A percentile compares a stretch with the other conserved stretches of the same genome.
These are phyloP conservation scores for Phytopythium mirpurense DNA, from an alignment of 352 stramenopile species.

Conservation along the genomic window DNA sequence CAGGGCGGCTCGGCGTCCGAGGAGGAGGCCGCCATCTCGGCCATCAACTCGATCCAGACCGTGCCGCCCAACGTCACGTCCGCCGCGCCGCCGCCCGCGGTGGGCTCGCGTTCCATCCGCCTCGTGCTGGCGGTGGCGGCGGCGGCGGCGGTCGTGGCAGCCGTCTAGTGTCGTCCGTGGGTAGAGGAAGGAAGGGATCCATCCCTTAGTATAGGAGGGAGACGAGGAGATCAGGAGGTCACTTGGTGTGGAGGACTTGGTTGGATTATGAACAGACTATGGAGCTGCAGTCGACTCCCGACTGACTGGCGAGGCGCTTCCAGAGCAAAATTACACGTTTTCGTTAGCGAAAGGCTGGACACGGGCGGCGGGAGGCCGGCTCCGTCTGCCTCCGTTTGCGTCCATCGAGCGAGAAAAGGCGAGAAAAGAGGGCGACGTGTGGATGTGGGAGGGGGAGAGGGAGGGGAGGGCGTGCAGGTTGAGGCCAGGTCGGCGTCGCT, in stretches of 20 bases:
- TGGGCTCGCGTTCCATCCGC: background rate
- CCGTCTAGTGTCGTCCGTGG: no score
- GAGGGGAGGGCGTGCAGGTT: no score
- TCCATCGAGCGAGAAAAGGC: background rate
- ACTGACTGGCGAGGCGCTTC: background rate
- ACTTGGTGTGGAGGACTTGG: no score
- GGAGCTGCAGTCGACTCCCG: no score
- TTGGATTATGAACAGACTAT: no score
- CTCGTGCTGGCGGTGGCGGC: background rate
- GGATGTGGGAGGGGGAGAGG: no score
- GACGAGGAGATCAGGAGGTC: no score
- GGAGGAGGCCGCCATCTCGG: conserved; percentile 11
- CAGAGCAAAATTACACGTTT: conserved; percentile 4
- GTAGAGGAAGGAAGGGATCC: no score
- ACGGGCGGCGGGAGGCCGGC: no score
- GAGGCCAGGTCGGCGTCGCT: no score
- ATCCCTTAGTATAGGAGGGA: no score
- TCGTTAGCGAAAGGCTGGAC: background rate
- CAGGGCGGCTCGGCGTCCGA: conserved; percentile 18
- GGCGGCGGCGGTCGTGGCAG: background rate
- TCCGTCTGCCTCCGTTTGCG: background rate
- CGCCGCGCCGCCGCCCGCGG: background rate
- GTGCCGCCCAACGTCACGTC: conserved; percentile 23
- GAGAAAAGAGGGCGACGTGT: no score
- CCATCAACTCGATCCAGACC: conserved; percentile 27